These are phyloP conservation scores for Venustampulla echinocandica DNA, from an alignment of 495 filamentous ascomycete species.

Conservation along the genomic window DNA sequence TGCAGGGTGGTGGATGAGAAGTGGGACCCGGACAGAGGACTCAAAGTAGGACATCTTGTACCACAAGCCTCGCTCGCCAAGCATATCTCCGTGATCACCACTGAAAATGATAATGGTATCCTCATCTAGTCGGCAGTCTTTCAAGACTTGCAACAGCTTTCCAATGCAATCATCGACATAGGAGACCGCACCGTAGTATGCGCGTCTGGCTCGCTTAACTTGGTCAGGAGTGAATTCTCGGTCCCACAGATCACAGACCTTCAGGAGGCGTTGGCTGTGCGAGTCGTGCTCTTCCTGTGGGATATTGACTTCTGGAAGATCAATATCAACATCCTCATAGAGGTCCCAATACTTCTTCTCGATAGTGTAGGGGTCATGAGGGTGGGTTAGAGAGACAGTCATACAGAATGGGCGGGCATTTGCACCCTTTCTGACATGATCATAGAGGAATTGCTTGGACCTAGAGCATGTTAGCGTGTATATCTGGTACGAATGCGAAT, in stretches of 20 bases:
- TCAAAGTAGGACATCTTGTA: conserved; percentile 95
- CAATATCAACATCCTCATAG: conserved; percentile 81
- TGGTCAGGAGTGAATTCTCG: conserved; percentile 69
- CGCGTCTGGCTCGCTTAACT: conserved; percentile 66
- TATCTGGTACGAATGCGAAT: neutral
- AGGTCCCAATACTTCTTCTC: conserved; percentile 80
- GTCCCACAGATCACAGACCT: conserved; percentile 73
- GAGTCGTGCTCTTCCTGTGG: conserved; percentile 70
- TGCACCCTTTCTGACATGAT: conserved; percentile 64
- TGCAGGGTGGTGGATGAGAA: conserved; percentile 65
- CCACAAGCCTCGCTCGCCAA: conserved; percentile 82
- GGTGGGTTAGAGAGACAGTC: conserved; percentile 84
- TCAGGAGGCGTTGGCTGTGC: conserved; percentile 70
- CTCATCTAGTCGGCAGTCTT: conserved; percentile 64
- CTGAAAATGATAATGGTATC: conserved; percentile 82
- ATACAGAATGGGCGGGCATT: conserved; percentile 69
- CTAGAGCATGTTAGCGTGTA: conserved; percentile 11
- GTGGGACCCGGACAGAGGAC: conserved; percentile 71
- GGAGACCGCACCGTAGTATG: conserved; percentile 81
- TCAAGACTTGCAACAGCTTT: conserved; percentile 61
- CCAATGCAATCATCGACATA: conserved; percentile 87
- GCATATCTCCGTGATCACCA: conserved; percentile 88
- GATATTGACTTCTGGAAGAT: conserved; percentile 63
- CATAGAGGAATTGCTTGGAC: conserved; percentile 71
- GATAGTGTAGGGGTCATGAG: conserved; percentile 88